These are phyloP conservation scores for Fusarium acutatum DNA, from an alignment of 2,329 filamentous ascomycete species.

Conservation along the genomic window DNA sequence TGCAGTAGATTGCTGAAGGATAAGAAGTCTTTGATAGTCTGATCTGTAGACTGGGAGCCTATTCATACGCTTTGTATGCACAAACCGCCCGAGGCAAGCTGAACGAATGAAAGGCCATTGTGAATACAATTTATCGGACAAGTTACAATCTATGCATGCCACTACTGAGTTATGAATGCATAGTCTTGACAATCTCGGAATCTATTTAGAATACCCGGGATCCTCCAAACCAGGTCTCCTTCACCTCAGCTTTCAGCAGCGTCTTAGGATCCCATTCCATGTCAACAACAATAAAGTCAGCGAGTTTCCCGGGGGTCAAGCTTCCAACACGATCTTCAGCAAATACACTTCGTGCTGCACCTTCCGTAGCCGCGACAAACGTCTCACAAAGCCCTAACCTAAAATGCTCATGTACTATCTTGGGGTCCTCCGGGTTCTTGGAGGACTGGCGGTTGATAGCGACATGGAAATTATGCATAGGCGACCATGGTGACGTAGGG, in stretches of 20 bases:
- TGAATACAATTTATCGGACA: no score
- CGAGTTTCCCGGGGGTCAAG: constrained; percentile 58
- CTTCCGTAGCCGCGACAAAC: constrained; percentile 58
- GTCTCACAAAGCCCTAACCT: constrained; percentile 59
- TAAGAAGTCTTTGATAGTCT: background rate
- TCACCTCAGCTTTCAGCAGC: constrained; percentile 54
- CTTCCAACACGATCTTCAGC: constrained; percentile 58
- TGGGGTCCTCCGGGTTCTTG: constrained; percentile 51
- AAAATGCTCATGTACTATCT: constrained; percentile 60
- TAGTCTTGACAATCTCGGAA: no score
- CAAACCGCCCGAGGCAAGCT: no score
- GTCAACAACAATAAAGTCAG: constrained; percentile 59
- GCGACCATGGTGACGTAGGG: constrained; percentile 63
- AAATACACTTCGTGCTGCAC: constrained; percentile 62
- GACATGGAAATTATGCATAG: constrained; percentile 63
- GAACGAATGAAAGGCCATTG: no score
- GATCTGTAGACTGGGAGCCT: accelerated
- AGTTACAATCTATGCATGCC: no score
- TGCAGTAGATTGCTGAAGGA: background rate
- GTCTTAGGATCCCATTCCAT: constrained; percentile 59
- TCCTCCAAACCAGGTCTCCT: constrained; percentile 63
- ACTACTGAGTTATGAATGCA: no score
- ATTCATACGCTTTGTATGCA: no score
- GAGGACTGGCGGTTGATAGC: constrained; percentile 65
- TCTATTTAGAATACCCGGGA: background rate